A percentile compares a stretch with the other conserved stretches of the same genome.
phyloP scores from a whole-genome alignment of 768 basidiomycete species.

The Auricularia auricula-judae region DNA sequence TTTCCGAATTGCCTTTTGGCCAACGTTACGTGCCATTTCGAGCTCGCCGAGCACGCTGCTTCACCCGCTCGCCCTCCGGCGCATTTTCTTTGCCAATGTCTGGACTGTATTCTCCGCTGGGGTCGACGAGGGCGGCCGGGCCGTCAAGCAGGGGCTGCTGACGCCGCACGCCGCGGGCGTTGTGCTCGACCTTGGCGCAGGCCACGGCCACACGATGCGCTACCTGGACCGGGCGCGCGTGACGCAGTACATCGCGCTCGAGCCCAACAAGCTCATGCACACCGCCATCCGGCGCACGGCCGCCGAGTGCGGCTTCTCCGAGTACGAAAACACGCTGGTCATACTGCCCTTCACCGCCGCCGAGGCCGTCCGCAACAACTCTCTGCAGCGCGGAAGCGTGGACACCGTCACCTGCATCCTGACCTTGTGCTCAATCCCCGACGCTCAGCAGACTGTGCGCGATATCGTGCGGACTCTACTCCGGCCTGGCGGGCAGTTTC shows the following conservation, averaged over 20 bases:
- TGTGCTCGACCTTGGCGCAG: conserved; percentile 20
- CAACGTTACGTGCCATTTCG: conserved; percentile 33
- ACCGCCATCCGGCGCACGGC: conserved; percentile 38
- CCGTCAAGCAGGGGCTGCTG: conserved; percentile 37
- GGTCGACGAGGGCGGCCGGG: conserved; percentile 31
- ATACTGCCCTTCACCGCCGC: conserved; percentile 58
- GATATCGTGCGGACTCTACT: conserved; percentile 41
- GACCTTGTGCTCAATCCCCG: conserved; percentile 54
- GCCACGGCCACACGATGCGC: conserved; percentile 48
- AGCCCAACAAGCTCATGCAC: conserved; percentile 63
- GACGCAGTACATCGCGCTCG: conserved; percentile 57
- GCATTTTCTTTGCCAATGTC: conserved; percentile 45
- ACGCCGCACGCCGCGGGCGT: conserved; percentile 16
- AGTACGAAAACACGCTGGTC: conserved; percentile 39
- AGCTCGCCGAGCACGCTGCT: conserved; percentile 34
- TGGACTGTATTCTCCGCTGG: conserved; percentile 42
- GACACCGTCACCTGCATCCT: conserved; percentile 58
- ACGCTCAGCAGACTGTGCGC: conserved; percentile 36
- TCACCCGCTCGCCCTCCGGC: conserved; percentile 33
- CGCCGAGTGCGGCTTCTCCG: conserved; percentile 37
- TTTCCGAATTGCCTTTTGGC: conserved; percentile 22
- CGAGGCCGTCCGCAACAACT: conserved; percentile 22
- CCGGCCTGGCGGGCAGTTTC: conserved; percentile 50
- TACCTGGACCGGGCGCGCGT: conserved; percentile 49
- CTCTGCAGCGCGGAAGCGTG: conserved; percentile 15